These are phyloP conservation scores for Termitomyces sp. DNA, from an alignment of 768 basidiomycete genomes.

Conservation along the genomic window DNA sequence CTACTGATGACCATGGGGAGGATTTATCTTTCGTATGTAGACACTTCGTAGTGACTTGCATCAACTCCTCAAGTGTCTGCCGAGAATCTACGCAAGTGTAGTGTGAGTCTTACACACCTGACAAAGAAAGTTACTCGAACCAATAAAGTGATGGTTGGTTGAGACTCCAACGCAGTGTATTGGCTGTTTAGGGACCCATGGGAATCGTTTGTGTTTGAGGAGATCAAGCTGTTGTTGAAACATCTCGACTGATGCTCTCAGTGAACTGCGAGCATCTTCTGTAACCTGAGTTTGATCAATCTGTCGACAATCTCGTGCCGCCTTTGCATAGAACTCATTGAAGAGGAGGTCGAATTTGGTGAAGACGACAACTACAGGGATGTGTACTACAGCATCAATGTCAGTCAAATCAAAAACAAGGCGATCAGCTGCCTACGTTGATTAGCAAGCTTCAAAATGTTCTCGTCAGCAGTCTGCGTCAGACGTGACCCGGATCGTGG, in stretches of 20 bases:
- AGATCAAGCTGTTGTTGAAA: not conserved
- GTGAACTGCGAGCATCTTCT: not conserved
- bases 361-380: constrained; percentile 2
- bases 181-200: not conserved
- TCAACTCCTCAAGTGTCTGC: not conserved
- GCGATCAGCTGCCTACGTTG: not conserved
- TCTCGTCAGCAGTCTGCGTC: constrained; percentile 1
- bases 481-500: constrained; percentile 1
- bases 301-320: not conserved
- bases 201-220: not conserved
- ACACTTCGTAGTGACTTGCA: not conserved
- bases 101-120: not conserved
- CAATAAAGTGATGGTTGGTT: not conserved
- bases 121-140: not conserved
- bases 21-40: not conserved
- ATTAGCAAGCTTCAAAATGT: not conserved
- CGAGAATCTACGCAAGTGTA: not conserved
- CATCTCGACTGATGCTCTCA: not conserved
- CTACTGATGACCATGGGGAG: not conserved
- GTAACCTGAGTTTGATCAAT: not conserved
- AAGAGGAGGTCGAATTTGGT: constrained; percentile 3
- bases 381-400: not conserved
- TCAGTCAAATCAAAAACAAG: not conserved
- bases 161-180: not conserved
- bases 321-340: not conserved